Evolutionary conservation across 805 yeast genomes (phyloP).

Genomic region (Candida maris): DNA sequence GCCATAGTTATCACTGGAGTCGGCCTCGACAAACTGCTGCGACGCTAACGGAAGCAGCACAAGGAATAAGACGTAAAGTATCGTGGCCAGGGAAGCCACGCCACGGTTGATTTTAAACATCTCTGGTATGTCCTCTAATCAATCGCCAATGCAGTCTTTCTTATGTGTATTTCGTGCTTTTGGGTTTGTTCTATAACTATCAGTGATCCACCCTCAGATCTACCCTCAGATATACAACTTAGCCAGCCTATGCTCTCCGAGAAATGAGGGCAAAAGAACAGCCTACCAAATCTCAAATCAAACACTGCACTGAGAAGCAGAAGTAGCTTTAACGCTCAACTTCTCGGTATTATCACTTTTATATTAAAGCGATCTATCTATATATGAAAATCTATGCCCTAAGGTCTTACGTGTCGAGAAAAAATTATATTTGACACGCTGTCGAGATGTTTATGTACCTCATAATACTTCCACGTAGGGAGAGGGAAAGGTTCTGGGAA

Average conservation of each 20-base stretch:
- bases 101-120: slow-evolving; percentile 28
- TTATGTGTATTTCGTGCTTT: too few species aligned
- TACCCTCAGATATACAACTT: not conserved
- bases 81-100: slow-evolving; percentile 23
- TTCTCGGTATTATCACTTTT: slow-evolving; percentile 2
- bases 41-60: slow-evolving; percentile 29
- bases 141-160: too few species aligned
- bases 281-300: too few species aligned
- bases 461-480: not conserved
- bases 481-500: not conserved
- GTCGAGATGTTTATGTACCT: slow-evolving; percentile 8
- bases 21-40: slow-evolving; percentile 23
- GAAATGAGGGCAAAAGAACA: too few species aligned
- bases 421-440: slow-evolving; percentile 17
- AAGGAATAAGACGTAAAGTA: slow-evolving; percentile 28
- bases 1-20: slow-evolving; percentile 31
- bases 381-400: slow-evolving; percentile 1
- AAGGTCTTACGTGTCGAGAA: slow-evolving; percentile 16
- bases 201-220: not conserved
- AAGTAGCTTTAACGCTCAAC: too few species aligned
- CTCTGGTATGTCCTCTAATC: not conserved
- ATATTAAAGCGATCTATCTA: slow-evolving; percentile 1
- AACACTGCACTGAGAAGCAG: too few species aligned
- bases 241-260: too few species aligned
- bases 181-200: not conserved